Evolutionary conservation across 805 yeast species (phyloP).

Genomic region (Teunomyces panamensis): DNA sequence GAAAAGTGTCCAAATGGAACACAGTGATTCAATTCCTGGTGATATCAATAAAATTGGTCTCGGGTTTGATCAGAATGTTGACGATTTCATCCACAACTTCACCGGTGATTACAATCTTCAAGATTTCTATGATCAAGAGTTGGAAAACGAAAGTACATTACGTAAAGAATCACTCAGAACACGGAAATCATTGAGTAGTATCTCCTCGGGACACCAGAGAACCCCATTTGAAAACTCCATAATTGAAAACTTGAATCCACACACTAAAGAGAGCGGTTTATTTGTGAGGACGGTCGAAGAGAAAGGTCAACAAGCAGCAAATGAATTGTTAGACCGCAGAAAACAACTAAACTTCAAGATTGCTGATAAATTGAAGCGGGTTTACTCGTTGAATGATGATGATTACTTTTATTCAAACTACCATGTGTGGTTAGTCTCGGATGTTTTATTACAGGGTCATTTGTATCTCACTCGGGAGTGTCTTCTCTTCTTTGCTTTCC

Average conservation of each 20-base stretch:
- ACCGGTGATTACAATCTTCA: background rate
- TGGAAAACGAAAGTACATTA: background rate
- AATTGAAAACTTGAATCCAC: slow-evolving; percentile 25
- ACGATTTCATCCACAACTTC: background rate
- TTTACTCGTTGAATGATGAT: slow-evolving; percentile 45
- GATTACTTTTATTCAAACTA: slow-evolving; percentile 61
- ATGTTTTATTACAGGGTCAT: slow-evolving; percentile 84
- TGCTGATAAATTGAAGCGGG: slow-evolving; percentile 34
- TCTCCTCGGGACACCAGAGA: background rate
- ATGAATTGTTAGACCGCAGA: slow-evolving; percentile 6
- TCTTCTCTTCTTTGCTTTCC: slow-evolving; percentile 71
- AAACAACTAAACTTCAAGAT: slow-evolving; percentile 21
- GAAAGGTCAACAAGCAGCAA: slow-evolving; percentile 7
- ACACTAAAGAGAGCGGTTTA: slow-evolving; percentile 11
- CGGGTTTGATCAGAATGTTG: slow-evolving; percentile 1
- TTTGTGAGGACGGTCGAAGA: slow-evolving; percentile 11
- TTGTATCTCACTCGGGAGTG: slow-evolving; percentile 64
- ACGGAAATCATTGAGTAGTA: background rate
- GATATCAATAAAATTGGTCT: background rate
- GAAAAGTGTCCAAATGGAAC: too few relatives aligned
- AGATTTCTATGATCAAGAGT: background rate
- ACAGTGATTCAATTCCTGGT: background rate
- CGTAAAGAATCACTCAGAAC: background rate
- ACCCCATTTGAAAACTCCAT: slow-evolving; percentile 29
- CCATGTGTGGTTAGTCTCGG: slow-evolving; percentile 77